Base-by-base conservation (phyloP, 169 alveolate genomes). In the Hepatocystis sp. region DNA sequence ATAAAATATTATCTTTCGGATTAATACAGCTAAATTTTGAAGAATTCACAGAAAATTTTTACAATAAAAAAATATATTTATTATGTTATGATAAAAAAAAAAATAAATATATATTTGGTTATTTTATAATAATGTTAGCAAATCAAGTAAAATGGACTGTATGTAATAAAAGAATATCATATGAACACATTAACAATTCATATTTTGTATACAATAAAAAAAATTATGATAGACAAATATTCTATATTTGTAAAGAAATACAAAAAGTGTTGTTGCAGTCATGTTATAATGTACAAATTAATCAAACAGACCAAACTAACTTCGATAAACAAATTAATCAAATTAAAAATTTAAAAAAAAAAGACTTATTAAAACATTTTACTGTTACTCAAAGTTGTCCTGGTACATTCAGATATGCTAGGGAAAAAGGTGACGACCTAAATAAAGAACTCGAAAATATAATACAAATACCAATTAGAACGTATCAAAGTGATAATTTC, bases 311-410 rank as follows among this genome's bases (percentile, higher is more conserved):
- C n/a, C n/a, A n/a, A n/a, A n/a, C n/a, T n/a, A n/a, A n/a, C n/a
- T n/a, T n/a, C n/a, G n/a, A n/a, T n/a, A n/a, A n/a, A n/a, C n/a
- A n/a, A n/a, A n/a, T n/a, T n/a, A n/a, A n/a, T n/a, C 46, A 30
- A 13, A n/a, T 7, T 1, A 32, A 19, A 17, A 11, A 21, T 36
- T 58, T 30, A n/a, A 64, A 76, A 40, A 76, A 46, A 3, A 30
- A 28, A 17, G 78, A 60, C 19, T 51, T 76, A 21, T 30, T 76
- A 34, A 76, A 76, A 51, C 88, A 76, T 76, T 76, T 76, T 30
- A 52, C 66, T 23, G 88, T 76, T 3, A 76, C 88, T 2, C 88
- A 76, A n/a, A 76, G 88, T 36, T 76, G 88, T 17, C 88, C 88
- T 4, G 64, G 78, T 34, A 76, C 88, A 40, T 76, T 76, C 40